These are phyloP conservation scores for Tetraselmis chui DNA, from an alignment of 139 green algal species.

Conservation along the genomic window DNA sequence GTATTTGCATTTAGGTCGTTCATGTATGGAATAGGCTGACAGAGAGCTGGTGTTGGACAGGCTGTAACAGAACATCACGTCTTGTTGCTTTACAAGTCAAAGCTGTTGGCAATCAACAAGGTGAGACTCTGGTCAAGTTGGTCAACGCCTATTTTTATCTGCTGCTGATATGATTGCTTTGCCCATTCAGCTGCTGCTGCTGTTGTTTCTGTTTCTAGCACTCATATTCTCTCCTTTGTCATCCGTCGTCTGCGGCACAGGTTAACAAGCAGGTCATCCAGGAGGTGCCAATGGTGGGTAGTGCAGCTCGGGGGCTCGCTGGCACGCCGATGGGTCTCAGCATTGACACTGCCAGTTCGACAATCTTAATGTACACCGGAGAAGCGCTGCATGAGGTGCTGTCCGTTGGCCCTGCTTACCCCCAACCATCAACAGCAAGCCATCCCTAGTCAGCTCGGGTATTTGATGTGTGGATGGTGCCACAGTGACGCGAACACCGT, in stretches of 20 bases:
- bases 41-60: conserved; percentile 27
- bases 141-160: no score
- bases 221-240: no score
- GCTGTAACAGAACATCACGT: conserved; percentile 69
- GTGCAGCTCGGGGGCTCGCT: background rate
- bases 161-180: no score
- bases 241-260: background rate
- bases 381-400: background rate
- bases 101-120: conserved; percentile 54
- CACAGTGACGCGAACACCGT: no score
- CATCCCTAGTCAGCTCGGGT: no score
- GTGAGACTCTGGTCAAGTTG: background rate
- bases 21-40: no score
- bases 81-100: conserved; percentile 55
- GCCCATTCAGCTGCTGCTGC: no score
- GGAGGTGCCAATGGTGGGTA: background rate
- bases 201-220: no score
- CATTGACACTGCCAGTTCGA: conserved; percentile 15
- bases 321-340: conserved; percentile 8
- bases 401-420: no score
- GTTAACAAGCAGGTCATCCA: background rate
- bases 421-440: no score
- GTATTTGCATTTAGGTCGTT: no score
- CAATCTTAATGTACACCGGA: conserved; percentile 15
- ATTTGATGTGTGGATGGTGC: no score